A percentile compares a stretch with the other conserved stretches of the same genome.
Evolutionary conservation across 2,329 filamentous ascomycete species (phyloP).

Genomic region (Fusarium acutatum): DNA sequence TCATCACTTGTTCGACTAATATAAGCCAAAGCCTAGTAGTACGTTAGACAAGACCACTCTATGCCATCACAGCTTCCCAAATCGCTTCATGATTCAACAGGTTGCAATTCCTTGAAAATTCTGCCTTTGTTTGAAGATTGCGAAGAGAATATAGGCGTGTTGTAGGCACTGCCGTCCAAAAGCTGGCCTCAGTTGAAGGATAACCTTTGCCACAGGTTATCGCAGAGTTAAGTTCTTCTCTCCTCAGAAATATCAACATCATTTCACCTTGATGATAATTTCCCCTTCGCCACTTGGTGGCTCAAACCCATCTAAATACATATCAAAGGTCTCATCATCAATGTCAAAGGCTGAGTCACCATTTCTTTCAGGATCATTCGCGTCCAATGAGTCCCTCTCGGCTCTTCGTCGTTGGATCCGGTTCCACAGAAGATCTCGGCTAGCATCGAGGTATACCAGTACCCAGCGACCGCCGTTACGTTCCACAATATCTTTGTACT

Average conservation of each 20-base stretch:
- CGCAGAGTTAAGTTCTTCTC: not conserved
- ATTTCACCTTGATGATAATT: not conserved
- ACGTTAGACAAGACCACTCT: too few species aligned
- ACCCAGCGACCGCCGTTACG: conserved; percentile 42
- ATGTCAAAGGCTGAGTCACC: conserved; percentile 14
- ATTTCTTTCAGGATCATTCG: not conserved
- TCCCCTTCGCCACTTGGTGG: conserved; percentile 4
- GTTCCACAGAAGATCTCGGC: conserved; percentile 42
- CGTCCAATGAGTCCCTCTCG: conserved; percentile 1
- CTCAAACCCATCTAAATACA: not conserved
- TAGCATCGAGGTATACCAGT: conserved; percentile 40
- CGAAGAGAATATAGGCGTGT: too few species aligned
- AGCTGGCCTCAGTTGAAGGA: too few species aligned
- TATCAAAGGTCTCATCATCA: not conserved
- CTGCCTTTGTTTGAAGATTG: too few species aligned
- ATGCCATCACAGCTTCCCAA: too few species aligned
- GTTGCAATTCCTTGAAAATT: too few species aligned
- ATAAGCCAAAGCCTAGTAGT: too few species aligned
- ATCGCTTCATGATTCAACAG: too few species aligned
- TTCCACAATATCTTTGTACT: conserved; percentile 41
- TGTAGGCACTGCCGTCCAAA: too few species aligned
- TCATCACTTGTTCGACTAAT: too few species aligned
- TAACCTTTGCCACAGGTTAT: not conserved
- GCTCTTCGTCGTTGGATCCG: conserved; percentile 42
- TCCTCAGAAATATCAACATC: not conserved